Evolutionary conservation across 257 asterid genomes (phyloP).

Genomic region (Solanum sejunctum): DNA sequence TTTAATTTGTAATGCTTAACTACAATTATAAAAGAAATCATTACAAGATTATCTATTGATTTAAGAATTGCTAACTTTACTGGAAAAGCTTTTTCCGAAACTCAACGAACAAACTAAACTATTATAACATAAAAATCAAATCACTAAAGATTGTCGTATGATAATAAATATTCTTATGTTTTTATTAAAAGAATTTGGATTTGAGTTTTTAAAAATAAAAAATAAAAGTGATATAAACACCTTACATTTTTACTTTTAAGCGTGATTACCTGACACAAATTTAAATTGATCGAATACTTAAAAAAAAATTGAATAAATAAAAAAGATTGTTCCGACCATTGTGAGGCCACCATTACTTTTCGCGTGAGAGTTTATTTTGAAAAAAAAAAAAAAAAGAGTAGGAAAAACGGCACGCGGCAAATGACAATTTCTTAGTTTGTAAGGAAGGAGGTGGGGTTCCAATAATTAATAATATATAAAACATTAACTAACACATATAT

Average conservation of each 20-base stretch:
- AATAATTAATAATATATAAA: not conserved
- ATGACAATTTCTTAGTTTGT: constrained; percentile 41
- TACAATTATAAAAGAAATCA: not conserved
- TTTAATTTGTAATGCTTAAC: not conserved
- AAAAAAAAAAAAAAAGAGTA: not conserved
- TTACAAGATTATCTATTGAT: not conserved
- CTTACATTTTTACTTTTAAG: too few species aligned
- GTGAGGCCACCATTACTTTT: too few species aligned
- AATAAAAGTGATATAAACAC: too few species aligned
- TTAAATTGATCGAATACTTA: too few species aligned
- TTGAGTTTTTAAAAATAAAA: too few species aligned
- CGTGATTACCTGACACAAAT: too few species aligned
- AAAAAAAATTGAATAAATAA: too few species aligned
- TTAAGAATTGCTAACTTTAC: not conserved
- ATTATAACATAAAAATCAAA: not conserved
- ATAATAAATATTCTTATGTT: too few species aligned
- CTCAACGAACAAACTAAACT: not conserved
- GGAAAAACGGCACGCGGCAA: not conserved
- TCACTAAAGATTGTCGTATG: not conserved
- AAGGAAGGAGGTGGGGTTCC: constrained; percentile 24
- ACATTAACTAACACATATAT: not conserved
- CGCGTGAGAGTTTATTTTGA: too few species aligned
- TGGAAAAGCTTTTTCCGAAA: not conserved
- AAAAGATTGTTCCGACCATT: too few species aligned
- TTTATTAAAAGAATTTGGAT: too few species aligned